These are phyloP conservation scores for Colletotrichum eleusines DNA, from an alignment of 2,329 filamentous ascomycete species.

Conservation along the genomic window DNA sequence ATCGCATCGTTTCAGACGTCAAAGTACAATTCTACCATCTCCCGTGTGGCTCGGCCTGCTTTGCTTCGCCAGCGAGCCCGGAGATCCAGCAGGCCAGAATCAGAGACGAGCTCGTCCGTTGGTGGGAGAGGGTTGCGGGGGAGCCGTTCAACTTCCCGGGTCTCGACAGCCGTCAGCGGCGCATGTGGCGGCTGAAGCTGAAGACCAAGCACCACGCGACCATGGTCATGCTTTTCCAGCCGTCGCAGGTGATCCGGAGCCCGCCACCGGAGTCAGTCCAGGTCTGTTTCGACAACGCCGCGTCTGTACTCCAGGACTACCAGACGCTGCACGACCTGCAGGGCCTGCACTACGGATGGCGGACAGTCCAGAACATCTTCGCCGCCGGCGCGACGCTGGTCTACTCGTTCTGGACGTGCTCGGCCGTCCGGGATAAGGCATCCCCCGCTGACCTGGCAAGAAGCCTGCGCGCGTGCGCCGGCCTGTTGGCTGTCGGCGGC, in stretches of 20 bases:
- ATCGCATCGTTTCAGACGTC: slow-evolving; percentile 45
- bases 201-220: slow-evolving; percentile 50
- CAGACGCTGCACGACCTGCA: slow-evolving; percentile 49
- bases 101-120: slow-evolving; percentile 36
- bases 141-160: slow-evolving; percentile 20
- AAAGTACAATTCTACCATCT: slow-evolving; percentile 46
- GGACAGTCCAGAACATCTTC: slow-evolving; percentile 54
- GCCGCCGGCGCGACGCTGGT: slow-evolving; percentile 53
- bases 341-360: slow-evolving; percentile 50
- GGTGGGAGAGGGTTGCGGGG: slow-evolving; percentile 30
- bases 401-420: slow-evolving; percentile 54
- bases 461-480: slow-evolving; percentile 50
- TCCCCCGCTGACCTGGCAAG: slow-evolving; percentile 38
- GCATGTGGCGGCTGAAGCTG: slow-evolving; percentile 46
- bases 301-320: slow-evolving; percentile 46
- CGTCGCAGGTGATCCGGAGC: slow-evolving; percentile 50
- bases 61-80: slow-evolving; percentile 33
- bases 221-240: slow-evolving; percentile 52
- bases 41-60: slow-evolving; percentile 41
- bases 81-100: slow-evolving; percentile 35
- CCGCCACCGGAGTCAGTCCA: slow-evolving; percentile 48
- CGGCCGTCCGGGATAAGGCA: slow-evolving; percentile 44
- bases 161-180: slow-evolving; percentile 37
- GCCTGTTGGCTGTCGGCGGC: slow-evolving; percentile 53
- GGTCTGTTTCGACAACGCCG: slow-evolving; percentile 49